Conservation (phyloP, 805 yeast genomes). For the Monosporozyma solicola region DNA sequence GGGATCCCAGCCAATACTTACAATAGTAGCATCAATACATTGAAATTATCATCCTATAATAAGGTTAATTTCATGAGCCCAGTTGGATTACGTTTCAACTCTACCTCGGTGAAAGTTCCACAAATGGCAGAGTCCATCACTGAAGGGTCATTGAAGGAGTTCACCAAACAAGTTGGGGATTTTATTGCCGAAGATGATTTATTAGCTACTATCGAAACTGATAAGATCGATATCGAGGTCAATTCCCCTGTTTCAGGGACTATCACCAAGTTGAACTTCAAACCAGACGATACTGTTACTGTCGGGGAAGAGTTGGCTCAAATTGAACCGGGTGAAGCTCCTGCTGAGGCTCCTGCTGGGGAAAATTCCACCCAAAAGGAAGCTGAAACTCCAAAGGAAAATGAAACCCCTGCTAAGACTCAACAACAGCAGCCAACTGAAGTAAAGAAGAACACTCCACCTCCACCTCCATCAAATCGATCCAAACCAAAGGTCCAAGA, state of each 20-base stretch:
- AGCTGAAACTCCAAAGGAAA: conserved; percentile 28
- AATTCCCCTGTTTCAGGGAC: conserved; percentile 92
- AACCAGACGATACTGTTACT: conserved; percentile 85
- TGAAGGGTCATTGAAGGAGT: conserved; percentile 82
- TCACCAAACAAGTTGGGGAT: conserved; percentile 73
- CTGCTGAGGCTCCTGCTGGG: conserved; percentile 36
- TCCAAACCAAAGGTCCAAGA: conserved; percentile 4
- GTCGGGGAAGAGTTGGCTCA: conserved; percentile 90
- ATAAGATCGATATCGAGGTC: conserved; percentile 95
- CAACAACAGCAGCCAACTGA: conserved; percentile 20
- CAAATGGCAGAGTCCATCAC: conserved; percentile 98
- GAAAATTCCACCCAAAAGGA: conserved; percentile 13
- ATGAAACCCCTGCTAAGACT: conserved; percentile 30
- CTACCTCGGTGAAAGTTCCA: conserved; percentile 74
- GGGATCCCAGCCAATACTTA: neutral
- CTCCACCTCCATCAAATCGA: conserved; percentile 7
- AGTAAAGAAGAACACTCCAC: conserved; percentile 16
- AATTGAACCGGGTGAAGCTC: conserved; percentile 71
- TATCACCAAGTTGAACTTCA: conserved; percentile 70
- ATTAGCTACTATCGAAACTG: conserved; percentile 95
- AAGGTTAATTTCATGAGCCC: neutral
- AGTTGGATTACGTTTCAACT: conserved; percentile 25
- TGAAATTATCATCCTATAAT: neutral
- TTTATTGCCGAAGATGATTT: conserved; percentile 79
- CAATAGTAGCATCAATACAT: neutral